These are phyloP conservation scores for Meyerozyma smithsonii DNA, from an alignment of 1,139 yeast species.

Conservation along the genomic window DNA sequence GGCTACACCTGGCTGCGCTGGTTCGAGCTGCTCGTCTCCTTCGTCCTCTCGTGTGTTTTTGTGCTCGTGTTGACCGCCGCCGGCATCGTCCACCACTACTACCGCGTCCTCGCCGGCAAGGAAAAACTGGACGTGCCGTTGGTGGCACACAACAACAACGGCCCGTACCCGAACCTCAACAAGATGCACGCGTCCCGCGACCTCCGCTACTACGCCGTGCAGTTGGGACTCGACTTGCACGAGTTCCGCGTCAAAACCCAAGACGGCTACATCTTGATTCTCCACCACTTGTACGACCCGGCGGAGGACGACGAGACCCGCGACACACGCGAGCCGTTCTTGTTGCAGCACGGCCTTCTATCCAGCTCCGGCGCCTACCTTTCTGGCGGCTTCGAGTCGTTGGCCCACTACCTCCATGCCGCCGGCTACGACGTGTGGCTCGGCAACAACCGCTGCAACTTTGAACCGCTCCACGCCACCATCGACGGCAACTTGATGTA, in stretches of 20 bases:
- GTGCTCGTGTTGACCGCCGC: background rate
- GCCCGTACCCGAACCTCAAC: background rate
- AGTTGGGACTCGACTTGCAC: slow-evolving; percentile 55
- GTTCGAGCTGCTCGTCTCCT: background rate
- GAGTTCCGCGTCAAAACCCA: slow-evolving; percentile 59
- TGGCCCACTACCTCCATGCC: slow-evolving; percentile 59
- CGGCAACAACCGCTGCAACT: slow-evolving; percentile 88
- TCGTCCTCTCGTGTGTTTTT: background rate
- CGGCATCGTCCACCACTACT: slow-evolving; percentile 1
- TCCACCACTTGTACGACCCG: slow-evolving; percentile 63
- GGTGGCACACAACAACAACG: background rate
- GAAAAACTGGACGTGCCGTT: slow-evolving; percentile 1
- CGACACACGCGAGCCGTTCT: slow-evolving; percentile 48
- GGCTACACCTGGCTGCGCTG: slow-evolving; percentile 1
- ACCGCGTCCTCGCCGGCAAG: background rate
- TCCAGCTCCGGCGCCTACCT: slow-evolving; percentile 85
- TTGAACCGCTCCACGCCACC: slow-evolving; percentile 57
- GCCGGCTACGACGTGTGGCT: slow-evolving; percentile 89
- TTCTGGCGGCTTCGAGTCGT: slow-evolving; percentile 69
- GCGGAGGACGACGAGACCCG: slow-evolving; percentile 28
- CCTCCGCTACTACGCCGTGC: slow-evolving; percentile 60
- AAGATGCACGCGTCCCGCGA: slow-evolving; percentile 17
- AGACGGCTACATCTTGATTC: slow-evolving; percentile 71
- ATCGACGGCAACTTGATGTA: slow-evolving; percentile 40
- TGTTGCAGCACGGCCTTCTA: slow-evolving; percentile 79